Base-by-base conservation (phyloP, 352 stramenopile genomes). In the Phytophthora quininea region DNA sequence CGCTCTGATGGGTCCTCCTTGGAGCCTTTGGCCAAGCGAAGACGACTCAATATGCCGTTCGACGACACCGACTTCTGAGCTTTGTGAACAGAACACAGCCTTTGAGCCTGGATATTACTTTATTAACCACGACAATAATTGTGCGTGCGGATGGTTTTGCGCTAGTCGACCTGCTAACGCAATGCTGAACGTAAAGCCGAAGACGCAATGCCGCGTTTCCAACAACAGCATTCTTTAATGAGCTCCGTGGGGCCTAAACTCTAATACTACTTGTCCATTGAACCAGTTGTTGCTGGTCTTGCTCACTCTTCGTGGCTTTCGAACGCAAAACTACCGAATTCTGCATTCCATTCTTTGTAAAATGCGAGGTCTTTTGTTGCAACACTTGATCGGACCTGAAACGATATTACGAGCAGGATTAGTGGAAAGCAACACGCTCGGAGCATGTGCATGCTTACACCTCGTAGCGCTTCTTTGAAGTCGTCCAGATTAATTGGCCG, bases 401-500 rank as follows among this genome's bases (percentile, higher is more conserved):
- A 24, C 19, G 19, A 24, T 24, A 24, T 24, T 24, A 38, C 27
- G 55, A 37, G 46, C 6, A 51, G 46, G 19, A 38, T 47, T 15
- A 33, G 2, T 4, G 58, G 3, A 29, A 67, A 12, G 0, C 15
- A 43, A 30, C 45, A 7, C 6, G 19, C 10, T 19, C 27, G 5
- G 30, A 33, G 3, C 2, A 29, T 8, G 40, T 10, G 43, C 43
- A 29, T 12, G 19, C 79, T 29, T 69, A 94, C 88, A 37, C 81
- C 86, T 58, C 86, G 87, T 14, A 99, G 79, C 14, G 97, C 93
- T 48, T 90, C 77, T n/a, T 93, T 86, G 67, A 99, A 99, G 74
- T 99, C 97, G 32, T 96, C 88, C 46, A 96, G 90, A 27, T 80
- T 90, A 64, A 99, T 99, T 3, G 97, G 86, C 27, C 97, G 96